Percentiles rank a stretch among this genome's conserved stretches.
phyloP scores from a whole-genome alignment of 441 rosid species.

The Macaranga tanarius region DNA sequence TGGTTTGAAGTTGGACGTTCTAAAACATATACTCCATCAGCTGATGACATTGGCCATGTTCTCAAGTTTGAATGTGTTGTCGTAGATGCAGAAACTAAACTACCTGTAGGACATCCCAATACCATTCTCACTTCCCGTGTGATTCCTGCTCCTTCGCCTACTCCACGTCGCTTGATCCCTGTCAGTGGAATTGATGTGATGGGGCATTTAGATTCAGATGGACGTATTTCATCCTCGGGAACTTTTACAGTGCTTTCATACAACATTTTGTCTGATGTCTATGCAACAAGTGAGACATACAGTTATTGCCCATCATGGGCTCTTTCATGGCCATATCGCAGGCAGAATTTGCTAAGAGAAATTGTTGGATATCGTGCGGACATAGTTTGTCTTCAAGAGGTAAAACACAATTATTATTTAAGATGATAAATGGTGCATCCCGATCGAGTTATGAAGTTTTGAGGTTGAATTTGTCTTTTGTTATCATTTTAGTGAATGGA shows the following conservation, averaged over 20 bases:
- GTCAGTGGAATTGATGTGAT: constrained; percentile 71
- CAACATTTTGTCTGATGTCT: constrained; percentile 88
- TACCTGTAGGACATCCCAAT: constrained; percentile 64
- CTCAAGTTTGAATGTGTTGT: constrained; percentile 96
- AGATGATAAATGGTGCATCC: background rate
- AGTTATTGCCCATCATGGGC: constrained; percentile 99
- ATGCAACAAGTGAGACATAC: constrained; percentile 74
- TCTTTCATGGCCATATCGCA: constrained; percentile 97
- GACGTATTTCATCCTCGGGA: constrained; percentile 70
- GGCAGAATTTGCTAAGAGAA: constrained; percentile 91
- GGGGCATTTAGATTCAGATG: constrained; percentile 78
- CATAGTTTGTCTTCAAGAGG: constrained; percentile 98
- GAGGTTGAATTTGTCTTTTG: background rate
- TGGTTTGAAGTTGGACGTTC: constrained; percentile 87
- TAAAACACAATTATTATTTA: constrained; percentile 27
- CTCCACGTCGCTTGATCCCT: constrained; percentile 83
- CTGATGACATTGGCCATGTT: constrained; percentile 91
- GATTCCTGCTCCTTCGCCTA: constrained; percentile 97
- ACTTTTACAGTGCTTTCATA: constrained; percentile 92
- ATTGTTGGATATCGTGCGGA: constrained; percentile 98
- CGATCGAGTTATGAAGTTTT: background rate
- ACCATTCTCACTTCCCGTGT: constrained; percentile 88
- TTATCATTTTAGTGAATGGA: background rate
- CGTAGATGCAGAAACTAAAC: constrained; percentile 75
- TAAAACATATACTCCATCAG: constrained; percentile 92